Percentiles rank a stretch among this genome's conserved stretches.
Conservation (phyloP, 805 yeast genomes). For the Metschnikowia aberdeeniae region DNA sequence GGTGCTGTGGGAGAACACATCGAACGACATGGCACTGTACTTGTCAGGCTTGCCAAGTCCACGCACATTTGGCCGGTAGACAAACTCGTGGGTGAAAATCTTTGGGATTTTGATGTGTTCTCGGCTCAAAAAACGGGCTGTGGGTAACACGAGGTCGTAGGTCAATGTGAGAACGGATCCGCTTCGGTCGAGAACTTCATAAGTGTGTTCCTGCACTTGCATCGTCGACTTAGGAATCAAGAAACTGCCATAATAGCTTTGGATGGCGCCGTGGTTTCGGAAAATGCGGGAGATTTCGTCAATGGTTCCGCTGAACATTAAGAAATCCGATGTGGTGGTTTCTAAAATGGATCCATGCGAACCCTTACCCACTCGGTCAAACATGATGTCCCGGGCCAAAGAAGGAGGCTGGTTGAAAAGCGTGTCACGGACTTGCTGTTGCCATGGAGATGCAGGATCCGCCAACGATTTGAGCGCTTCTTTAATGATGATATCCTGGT, state of each 20-base stretch:
- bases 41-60: constrained; percentile 67
- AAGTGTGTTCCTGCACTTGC: constrained; percentile 58
- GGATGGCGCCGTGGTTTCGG: constrained; percentile 81
- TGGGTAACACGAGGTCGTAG: constrained; percentile 83
- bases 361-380: constrained; percentile 48
- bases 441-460: constrained; percentile 92
- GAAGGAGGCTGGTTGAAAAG: constrained; percentile 82
- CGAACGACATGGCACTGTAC: constrained; percentile 83
- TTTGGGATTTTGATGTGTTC: constrained; percentile 50
- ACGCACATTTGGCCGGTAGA: constrained; percentile 60
- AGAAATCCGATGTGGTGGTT: constrained; percentile 38
- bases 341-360: constrained; percentile 25
- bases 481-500: constrained; percentile 83
- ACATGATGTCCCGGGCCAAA: constrained; percentile 78
- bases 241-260: constrained; percentile 57
- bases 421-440: constrained; percentile 83
- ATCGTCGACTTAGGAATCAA: constrained; percentile 81
- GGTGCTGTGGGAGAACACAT: constrained; percentile 55
- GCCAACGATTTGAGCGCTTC: constrained; percentile 83
- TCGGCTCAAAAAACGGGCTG: constrained; percentile 79
- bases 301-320: constrained; percentile 58
- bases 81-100: constrained; percentile 72
- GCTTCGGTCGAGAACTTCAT: constrained; percentile 76
- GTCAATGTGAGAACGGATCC: constrained; percentile 89
- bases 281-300: constrained; percentile 62